Percentiles rank a stretch among this genome's conserved stretches.
phyloP scores from a whole-genome alignment of 768 basidiomycete species.

The Hygrophoropsis aurantiaca region DNA sequence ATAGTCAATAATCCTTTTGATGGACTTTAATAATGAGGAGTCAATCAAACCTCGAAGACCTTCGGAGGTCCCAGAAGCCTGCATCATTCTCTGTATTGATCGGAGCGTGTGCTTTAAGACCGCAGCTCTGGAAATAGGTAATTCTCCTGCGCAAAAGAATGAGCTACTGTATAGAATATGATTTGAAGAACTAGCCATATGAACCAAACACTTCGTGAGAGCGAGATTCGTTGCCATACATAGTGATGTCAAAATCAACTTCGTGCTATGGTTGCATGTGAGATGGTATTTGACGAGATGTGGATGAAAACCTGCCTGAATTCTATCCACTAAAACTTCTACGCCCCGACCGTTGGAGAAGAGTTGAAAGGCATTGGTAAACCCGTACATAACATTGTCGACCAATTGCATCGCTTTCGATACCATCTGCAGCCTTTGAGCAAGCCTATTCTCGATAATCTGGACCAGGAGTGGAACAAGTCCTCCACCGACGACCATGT shows the following conservation, averaged over 20 bases:
- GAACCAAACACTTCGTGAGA: slow-evolving; percentile 48
- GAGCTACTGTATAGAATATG: not conserved
- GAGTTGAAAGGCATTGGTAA: slow-evolving; percentile 80
- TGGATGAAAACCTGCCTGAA: slow-evolving; percentile 61
- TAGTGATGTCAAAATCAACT: slow-evolving; percentile 62
- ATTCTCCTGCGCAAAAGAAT: slow-evolving; percentile 47
- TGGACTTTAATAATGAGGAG: slow-evolving; percentile 75
- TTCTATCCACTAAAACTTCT: slow-evolving; percentile 79
- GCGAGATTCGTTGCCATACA: slow-evolving; percentile 45
- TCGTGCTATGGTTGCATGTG: slow-evolving; percentile 49
- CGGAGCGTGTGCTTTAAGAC: slow-evolving; percentile 90
- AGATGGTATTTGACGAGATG: slow-evolving; percentile 8
- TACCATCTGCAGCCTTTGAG: slow-evolving; percentile 69
- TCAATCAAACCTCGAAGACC: slow-evolving; percentile 94
- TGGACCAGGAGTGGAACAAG: slow-evolving; percentile 87
- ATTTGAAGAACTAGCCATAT: slow-evolving; percentile 37
- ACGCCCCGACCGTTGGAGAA: slow-evolving; percentile 87
- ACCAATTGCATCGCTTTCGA: slow-evolving; percentile 91
- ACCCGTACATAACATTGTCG: slow-evolving; percentile 90
- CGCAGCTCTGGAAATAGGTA: slow-evolving; percentile 72
- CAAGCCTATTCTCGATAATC: slow-evolving; percentile 75
- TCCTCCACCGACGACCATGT: slow-evolving; percentile 94
- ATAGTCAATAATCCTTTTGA: slow-evolving; percentile 86
- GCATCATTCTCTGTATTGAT: slow-evolving; percentile 97
- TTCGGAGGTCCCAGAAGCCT: slow-evolving; percentile 90